These are phyloP conservation scores for Dentipellis fragilis DNA, from an alignment of 768 basidiomycete species.

Conservation along the genomic window DNA sequence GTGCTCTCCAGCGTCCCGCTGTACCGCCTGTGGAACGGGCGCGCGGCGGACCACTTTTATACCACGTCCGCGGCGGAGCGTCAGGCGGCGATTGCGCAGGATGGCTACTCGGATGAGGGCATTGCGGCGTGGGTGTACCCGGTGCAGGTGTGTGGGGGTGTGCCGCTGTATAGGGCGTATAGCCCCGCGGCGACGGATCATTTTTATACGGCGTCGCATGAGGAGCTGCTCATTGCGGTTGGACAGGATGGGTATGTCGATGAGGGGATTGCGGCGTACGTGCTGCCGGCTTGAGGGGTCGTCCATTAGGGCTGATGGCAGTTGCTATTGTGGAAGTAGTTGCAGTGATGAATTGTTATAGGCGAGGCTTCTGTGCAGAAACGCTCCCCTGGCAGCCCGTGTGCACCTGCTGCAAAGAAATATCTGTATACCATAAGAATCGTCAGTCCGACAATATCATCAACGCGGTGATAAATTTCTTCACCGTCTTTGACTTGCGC, in stretches of 20 bases:
- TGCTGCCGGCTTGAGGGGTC: not conserved
- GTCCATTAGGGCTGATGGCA: no score
- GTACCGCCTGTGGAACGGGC: not conserved
- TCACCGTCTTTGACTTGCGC: no score
- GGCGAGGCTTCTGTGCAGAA: no score
- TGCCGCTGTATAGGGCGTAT: not conserved
- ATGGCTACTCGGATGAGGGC: not conserved
- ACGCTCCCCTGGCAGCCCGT: no score
- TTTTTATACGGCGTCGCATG: not conserved
- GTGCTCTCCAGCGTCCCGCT: not conserved
- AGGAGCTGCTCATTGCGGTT: not conserved
- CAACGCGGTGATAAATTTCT: no score
- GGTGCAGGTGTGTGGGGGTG: not conserved
- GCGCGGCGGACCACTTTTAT: not conserved
- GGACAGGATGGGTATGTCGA: not conserved
- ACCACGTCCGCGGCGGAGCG: not conserved
- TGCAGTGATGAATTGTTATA: no score
- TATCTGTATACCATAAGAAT: no score
- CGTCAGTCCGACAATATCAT: no score
- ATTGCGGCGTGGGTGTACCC: not conserved
- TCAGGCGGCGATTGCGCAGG: not conserved
- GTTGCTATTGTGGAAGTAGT: no score
- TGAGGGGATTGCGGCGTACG: not conserved
- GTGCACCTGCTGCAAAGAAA: no score
- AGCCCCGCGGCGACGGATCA: not conserved